phyloP scores from a whole-genome alignment of 805 yeast species.

The Candida ascalaphidarum region DNA sequence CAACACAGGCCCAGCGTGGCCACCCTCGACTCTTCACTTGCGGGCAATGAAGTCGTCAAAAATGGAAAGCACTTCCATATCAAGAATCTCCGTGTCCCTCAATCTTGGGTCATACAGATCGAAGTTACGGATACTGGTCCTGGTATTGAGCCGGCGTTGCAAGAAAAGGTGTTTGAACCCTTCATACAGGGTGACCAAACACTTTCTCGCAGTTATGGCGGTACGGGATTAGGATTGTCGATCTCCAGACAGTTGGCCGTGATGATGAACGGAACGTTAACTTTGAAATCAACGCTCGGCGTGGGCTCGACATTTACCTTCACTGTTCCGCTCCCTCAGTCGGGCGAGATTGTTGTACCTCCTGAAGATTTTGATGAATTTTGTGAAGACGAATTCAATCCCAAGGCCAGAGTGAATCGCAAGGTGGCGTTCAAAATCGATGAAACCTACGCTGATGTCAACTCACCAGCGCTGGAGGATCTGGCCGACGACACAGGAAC shows the following conservation, averaged over 20 bases:
- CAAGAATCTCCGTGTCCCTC: slow-evolving; percentile 26
- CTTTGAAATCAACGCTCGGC: slow-evolving; percentile 66
- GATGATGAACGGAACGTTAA: slow-evolving; percentile 84
- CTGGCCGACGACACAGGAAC: background rate
- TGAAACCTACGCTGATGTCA: background rate
- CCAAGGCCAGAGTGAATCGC: slow-evolving; percentile 41
- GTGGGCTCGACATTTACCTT: slow-evolving; percentile 80
- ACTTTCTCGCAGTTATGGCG: slow-evolving; percentile 83
- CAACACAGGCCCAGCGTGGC: no score
- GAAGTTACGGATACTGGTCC: slow-evolving; percentile 89
- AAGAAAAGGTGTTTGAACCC: slow-evolving; percentile 85
- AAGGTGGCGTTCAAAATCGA: slow-evolving; percentile 34
- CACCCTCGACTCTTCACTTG: background rate
- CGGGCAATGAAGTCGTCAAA: slow-evolving; percentile 6
- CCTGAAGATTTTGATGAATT: slow-evolving; percentile 30
- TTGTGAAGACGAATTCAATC: slow-evolving; percentile 64
- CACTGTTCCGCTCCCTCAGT: slow-evolving; percentile 66
- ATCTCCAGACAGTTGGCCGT: slow-evolving; percentile 87
- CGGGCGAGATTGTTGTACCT: slow-evolving; percentile 40
- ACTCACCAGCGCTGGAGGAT: no score
- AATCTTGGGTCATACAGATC: slow-evolving; percentile 54
- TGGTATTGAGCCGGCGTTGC: slow-evolving; percentile 80
- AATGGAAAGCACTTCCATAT: slow-evolving; percentile 26
- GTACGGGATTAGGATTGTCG: slow-evolving; percentile 87
- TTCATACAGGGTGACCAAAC: slow-evolving; percentile 97